Evolutionary conservation across 2,329 filamentous ascomycete genomes (phyloP).

Genomic region (Pseudodiploospora longispora): DNA sequence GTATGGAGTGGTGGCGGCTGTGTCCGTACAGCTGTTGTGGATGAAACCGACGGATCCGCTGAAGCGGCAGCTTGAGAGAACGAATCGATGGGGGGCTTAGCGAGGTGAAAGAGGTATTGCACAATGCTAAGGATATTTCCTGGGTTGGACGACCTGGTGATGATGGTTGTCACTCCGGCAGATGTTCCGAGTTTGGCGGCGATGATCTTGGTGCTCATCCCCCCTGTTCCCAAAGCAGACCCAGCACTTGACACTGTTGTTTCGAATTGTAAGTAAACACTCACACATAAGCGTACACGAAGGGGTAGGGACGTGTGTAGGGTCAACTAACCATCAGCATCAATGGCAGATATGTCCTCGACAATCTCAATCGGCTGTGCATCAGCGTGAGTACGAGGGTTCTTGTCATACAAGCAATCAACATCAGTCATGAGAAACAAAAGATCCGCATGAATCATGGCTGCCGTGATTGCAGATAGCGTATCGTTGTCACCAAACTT

Average conservation of each 20-base stretch:
- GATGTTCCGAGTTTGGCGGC: conserved; percentile 88
- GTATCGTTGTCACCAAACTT: conserved; percentile 99
- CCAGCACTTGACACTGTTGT: conserved; percentile 72
- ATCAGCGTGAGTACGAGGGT: conserved; percentile 76
- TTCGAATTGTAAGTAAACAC: conserved; percentile 10
- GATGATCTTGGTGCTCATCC: conserved; percentile 96
- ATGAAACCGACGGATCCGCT: conserved; percentile 23
- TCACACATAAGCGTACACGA: not conserved
- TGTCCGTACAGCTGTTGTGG: conserved; percentile 15
- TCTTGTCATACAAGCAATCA: conserved; percentile 94
- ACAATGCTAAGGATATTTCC: conserved; percentile 88
- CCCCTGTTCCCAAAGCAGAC: conserved; percentile 82
- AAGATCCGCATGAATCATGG: conserved; percentile 94
- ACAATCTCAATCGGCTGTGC: conserved; percentile 88
- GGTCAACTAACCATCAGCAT: conserved; percentile 60
- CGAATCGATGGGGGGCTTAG: conserved; percentile 22
- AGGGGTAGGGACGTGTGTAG: not conserved
- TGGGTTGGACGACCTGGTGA: conserved; percentile 87
- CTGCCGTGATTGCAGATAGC: conserved; percentile 88
- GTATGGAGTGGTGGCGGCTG: conserved; percentile 68
- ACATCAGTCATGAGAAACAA: conserved; percentile 99
- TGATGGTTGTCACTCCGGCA: conserved; percentile 90
- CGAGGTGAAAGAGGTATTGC: conserved; percentile 43
- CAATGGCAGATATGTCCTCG: conserved; percentile 73
- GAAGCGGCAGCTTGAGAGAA: conserved; percentile 36